These are phyloP conservation scores for Mariannaea sp. DNA, from an alignment of 2,329 filamentous ascomycete species.

Conservation along the genomic window DNA sequence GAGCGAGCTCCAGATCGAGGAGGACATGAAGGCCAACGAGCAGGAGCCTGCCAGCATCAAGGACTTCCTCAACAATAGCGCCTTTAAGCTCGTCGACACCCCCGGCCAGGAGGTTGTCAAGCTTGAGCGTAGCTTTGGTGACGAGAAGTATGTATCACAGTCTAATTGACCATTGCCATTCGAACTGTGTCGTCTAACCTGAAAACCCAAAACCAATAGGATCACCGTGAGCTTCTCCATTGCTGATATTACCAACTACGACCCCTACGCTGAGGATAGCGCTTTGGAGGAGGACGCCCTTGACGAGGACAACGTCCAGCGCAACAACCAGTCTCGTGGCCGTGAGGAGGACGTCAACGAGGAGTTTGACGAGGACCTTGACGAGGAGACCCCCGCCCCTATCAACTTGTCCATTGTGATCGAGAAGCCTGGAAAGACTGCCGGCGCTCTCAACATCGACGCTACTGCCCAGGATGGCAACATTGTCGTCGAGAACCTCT, in stretches of 20 bases:
- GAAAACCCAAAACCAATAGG: too few species aligned
- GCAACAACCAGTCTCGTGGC: constrained; percentile 57
- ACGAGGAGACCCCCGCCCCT: constrained; percentile 69
- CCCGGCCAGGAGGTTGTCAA: constrained; percentile 87
- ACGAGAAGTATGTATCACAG: constrained; percentile 73
- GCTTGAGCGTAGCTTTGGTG: constrained; percentile 79
- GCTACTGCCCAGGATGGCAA: constrained; percentile 83
- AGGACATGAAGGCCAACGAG: constrained; percentile 74
- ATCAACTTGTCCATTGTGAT: constrained; percentile 84
- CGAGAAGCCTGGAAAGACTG: constrained; percentile 75
- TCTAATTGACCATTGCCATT: constrained; percentile 6
- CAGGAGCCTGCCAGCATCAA: constrained; percentile 77
- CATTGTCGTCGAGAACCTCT: constrained; percentile 88
- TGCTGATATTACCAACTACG: constrained; percentile 47
- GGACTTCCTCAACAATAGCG: constrained; percentile 85
- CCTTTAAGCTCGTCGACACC: constrained; percentile 82
- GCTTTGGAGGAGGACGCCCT: constrained; percentile 48
- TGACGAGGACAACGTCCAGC: constrained; percentile 50
- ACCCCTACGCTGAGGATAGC: constrained; percentile 46
- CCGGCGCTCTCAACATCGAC: constrained; percentile 83
- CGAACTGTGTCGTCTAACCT: constrained; percentile 14
- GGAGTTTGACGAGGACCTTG: constrained; percentile 53
- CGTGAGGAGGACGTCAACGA: constrained; percentile 58
- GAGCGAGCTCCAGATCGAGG: constrained; percentile 82
- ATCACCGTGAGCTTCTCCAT: constrained; percentile 53